Evolutionary conservation across 2,329 filamentous ascomycete genomes (phyloP), one percentile per base, ranked within the genome.

Genomic region (Cyanodermella asteris): DNA sequence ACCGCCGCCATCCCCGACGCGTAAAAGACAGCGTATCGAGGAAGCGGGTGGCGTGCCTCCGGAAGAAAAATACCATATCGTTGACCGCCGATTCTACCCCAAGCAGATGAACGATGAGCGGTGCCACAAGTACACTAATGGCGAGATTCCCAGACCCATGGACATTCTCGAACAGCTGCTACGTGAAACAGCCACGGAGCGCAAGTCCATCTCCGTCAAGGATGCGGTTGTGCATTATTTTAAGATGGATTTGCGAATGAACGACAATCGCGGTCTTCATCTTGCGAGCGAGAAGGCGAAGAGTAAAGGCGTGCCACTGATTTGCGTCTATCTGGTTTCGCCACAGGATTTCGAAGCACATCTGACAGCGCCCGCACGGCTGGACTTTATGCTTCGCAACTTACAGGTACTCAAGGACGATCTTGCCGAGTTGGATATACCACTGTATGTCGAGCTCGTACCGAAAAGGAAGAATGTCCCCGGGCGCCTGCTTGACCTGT

Each of bases 271-370:
- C 6, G 64, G 64, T 0, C 46, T 91, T 13, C 59, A 62, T 17
- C 47, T 69, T 31, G 81, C 81, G 0, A 68, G 63, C 28, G 50
- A 67, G 29, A 58, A 60, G 24, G 77, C 80, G 2, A 68, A 65
- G 29, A 59, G 66, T 18, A 57, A 64, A n/a, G 61, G 62, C 0
- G 59, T 82, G 1, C 72, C 78, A 1, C 50, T 91, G 18, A 63
- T 91, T 18, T 65, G 66, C 28, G 46, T 91, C 23, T 91, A 81
- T 44, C 59, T 91, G 15, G 47, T 87, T 26, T 84, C 74, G 26
- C 80, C 78, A 0, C 64, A 91, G 44, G 81, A 91, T 46, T 75
- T 75, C 38, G 68, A 80, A 34, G 82, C 81, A 1, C 82, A 91
- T 46, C 43, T 77, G 14, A 72, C 66, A 2, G 63, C 73, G 7